Base-by-base conservation (phyloP, 495 filamentous ascomycete species). In the Aspergillus coremiiformis region DNA sequence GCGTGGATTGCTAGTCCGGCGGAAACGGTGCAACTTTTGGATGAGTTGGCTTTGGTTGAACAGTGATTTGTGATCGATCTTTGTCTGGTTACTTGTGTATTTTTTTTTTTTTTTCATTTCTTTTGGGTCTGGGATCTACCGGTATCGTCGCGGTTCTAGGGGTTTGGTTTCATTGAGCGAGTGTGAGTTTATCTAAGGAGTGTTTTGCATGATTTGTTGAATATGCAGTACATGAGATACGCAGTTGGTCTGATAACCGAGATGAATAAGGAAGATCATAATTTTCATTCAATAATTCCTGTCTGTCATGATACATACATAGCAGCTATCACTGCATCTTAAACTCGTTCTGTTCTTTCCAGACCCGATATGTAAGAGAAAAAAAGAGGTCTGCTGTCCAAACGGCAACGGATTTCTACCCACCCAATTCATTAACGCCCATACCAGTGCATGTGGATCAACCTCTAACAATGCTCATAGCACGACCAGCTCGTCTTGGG, bases 1-100 rank as follows among this genome's bases (percentile, higher is more conserved):
- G 83, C 83, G 5, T 99, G 93, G 94, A 96, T 99, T 54, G 91
- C 94, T 11, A 95, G 75, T 61, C 93, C 93, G 0, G 72, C 78
- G 1, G 94, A 98, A 72, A 97, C 94, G 30, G 86, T 96, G 6
- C 80, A 85, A 56, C 68, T 96, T 49, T 66, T 97, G 42, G 90
- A 95, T 62, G 91, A 97, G 72, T 68, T 95, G 63, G 73, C 56
- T 14, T 42, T 56, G 21, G 23, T 70, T 49, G 68, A 70, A 29
- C 17, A 32, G 9, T 32, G 1, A 29, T 19, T 46, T 51, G 23
- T 37, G 4, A 4, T 35, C 32, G 11, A 14, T 35, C 32, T 35
- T 35, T 5, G 11, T 35, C 12, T 35, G 4, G n/a, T 4, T 12
- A 10, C 32, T 35, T 15, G 4, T 4, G 24, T 8, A 5, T 15